Percentiles rank a stretch among this genome's conserved stretches.
These are phyloP conservation scores for Vaccinium darrowii DNA, from an alignment of 148 eudicot species.

Conservation along the genomic window DNA sequence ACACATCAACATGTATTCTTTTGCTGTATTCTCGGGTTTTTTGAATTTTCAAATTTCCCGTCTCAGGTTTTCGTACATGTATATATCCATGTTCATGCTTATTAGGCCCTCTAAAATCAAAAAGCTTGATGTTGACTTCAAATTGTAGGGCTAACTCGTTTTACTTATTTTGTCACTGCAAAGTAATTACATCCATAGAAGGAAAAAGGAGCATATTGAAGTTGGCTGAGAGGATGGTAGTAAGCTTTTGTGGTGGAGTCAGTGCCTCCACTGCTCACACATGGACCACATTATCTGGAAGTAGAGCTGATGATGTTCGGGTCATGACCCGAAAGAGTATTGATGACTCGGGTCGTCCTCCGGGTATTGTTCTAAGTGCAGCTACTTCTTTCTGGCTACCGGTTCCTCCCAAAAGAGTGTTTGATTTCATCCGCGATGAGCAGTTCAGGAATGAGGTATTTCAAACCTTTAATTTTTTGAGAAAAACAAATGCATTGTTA, in stretches of 20 bases:
- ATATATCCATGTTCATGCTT: too few relatives aligned
- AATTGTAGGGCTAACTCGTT: too few relatives aligned
- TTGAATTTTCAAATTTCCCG: too few relatives aligned
- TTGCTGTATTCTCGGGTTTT: too few relatives aligned
- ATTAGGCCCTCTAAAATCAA: too few relatives aligned
- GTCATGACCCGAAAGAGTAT: constrained; percentile 42
- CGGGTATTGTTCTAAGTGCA: constrained; percentile 44
- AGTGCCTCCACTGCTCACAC: constrained; percentile 9
- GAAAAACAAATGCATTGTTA: too few relatives aligned
- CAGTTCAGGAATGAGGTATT: constrained; percentile 32
- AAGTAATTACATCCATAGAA: constrained; percentile 26
- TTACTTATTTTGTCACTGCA: too few relatives aligned
- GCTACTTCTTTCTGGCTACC: constrained; percentile 58
- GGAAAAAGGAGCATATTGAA: constrained; percentile 27
- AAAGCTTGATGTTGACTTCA: too few relatives aligned
- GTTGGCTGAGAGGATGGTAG: constrained; percentile 6
- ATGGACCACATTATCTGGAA: constrained; percentile 43
- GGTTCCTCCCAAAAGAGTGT: constrained; percentile 41
- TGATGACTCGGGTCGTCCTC: constrained; percentile 43
- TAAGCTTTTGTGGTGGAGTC: constrained; percentile 7
- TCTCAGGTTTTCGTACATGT: too few relatives aligned
- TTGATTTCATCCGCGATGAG: constrained; percentile 39
- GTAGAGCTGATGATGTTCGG: constrained; percentile 38
- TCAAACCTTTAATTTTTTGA: background rate
- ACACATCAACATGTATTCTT: too few relatives aligned